A percentile compares a stretch with the other conserved stretches of the same genome.
Conservation (phyloP, 805 yeast species). For the Candida nonsorbophila region DNA sequence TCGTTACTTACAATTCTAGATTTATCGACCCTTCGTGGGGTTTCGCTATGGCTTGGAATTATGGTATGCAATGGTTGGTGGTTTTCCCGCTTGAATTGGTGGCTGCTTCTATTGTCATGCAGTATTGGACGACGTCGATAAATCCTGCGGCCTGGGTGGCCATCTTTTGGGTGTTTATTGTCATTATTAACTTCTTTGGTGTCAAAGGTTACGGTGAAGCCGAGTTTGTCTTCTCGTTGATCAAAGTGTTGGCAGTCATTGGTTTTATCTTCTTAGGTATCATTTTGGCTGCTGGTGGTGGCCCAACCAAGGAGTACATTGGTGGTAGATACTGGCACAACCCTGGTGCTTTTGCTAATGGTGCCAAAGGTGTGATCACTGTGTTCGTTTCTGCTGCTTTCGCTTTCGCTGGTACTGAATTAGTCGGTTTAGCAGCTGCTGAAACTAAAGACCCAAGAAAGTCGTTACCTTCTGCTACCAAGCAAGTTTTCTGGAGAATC, state of each 20-base stretch:
- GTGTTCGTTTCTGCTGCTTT: conserved; percentile 39
- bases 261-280: conserved; percentile 53
- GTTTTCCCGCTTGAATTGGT: conserved; percentile 56
- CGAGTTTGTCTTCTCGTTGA: conserved; percentile 58
- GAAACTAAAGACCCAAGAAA: conserved; percentile 34
- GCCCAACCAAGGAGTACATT: conserved; percentile 42
- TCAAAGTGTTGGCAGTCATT: conserved; percentile 58
- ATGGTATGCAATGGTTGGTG: conserved; percentile 50
- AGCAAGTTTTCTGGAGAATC: conserved; percentile 40
- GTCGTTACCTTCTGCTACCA: conserved; percentile 35
- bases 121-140: conserved; percentile 48
- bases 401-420: conserved; percentile 37
- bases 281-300: conserved; percentile 39
- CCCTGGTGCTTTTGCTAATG: conserved; percentile 52
- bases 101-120: conserved; percentile 53
- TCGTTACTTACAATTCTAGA: conserved; percentile 54
- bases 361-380: conserved; percentile 36
- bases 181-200: conserved; percentile 43
- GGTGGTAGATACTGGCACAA: conserved; percentile 48
- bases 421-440: conserved; percentile 36
- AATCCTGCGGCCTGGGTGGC: conserved; percentile 61
- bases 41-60: conserved; percentile 55
- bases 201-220: conserved; percentile 59
- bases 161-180: conserved; percentile 45
- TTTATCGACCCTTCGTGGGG: conserved; percentile 62